Evolutionary conservation across 2,329 filamentous ascomycete genomes (phyloP).

Genomic region (Fusarium euwallaceae): DNA sequence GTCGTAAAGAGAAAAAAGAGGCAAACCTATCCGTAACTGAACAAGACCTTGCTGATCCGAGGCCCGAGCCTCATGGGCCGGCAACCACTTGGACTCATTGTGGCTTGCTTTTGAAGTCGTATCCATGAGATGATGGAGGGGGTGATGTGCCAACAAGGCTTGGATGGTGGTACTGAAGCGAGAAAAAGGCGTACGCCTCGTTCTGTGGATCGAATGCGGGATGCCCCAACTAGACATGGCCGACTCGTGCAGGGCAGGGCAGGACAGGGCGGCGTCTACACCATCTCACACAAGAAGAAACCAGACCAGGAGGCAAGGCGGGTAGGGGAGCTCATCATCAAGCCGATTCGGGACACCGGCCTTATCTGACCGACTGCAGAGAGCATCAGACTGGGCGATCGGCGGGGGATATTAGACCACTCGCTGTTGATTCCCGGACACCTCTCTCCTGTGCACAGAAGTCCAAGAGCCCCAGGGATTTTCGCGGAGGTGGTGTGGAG

Average conservation of each 20-base stretch:
- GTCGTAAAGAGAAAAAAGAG: slow-evolving; percentile 14
- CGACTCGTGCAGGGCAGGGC: background rate
- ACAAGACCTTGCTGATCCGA: slow-evolving; percentile 37
- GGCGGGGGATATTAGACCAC: slow-evolving; percentile 44
- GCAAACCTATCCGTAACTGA: slow-evolving; percentile 35
- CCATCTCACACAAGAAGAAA: slow-evolving; percentile 3
- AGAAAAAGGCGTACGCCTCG: slow-evolving; percentile 22
- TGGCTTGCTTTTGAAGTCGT: slow-evolving; percentile 17
- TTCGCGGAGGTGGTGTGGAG: slow-evolving; percentile 30
- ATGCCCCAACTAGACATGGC: slow-evolving; percentile 15
- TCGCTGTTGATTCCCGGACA: slow-evolving; percentile 29
- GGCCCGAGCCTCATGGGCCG: slow-evolving; percentile 35
- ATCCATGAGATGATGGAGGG: slow-evolving; percentile 6
- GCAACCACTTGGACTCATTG: slow-evolving; percentile 27
- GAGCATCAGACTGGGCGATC: slow-evolving; percentile 36
- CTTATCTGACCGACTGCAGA: slow-evolving; percentile 45
- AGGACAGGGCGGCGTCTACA: background rate
- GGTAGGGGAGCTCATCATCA: slow-evolving; percentile 10
- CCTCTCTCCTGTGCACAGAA: slow-evolving; percentile 22
- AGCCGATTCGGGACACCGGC: slow-evolving; percentile 29
- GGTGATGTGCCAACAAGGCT: background rate
- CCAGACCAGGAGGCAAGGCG: background rate
- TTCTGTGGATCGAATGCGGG: slow-evolving; percentile 16
- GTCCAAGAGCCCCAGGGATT: slow-evolving; percentile 23
- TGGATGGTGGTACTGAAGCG: slow-evolving; percentile 8